A percentile compares a stretch with the other conserved stretches of the same genome.
phyloP scores from a whole-genome alignment of 164 flowering plant species.

The Cinnamomum chago region DNA sequence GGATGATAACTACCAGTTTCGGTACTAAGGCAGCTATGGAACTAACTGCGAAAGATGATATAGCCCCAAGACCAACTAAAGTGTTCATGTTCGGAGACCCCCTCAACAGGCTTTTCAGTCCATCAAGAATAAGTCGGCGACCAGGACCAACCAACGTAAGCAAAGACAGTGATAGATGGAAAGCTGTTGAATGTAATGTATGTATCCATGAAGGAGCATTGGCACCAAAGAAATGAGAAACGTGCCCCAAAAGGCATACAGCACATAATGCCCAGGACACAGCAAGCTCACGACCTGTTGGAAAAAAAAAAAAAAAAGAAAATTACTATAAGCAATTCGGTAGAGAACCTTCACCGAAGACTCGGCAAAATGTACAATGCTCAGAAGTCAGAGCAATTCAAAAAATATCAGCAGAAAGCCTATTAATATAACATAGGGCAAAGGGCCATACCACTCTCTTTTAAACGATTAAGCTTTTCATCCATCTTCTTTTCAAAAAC shows the following conservation, averaged over 20 bases:
- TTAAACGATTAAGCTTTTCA: constrained; percentile 64
- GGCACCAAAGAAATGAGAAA: constrained; percentile 78
- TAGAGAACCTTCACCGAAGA: background rate
- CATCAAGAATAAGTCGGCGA: constrained; percentile 81
- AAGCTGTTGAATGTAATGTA: constrained; percentile 81
- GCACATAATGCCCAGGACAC: constrained; percentile 97
- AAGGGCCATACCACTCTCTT: constrained; percentile 70
- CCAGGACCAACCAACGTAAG: constrained; percentile 97
- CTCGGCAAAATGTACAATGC: background rate
- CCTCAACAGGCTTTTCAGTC: constrained; percentile 70
- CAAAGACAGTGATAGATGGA: constrained; percentile 82
- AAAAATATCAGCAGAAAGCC: too few species aligned
- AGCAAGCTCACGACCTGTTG: constrained; percentile 81
- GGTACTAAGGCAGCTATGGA: constrained; percentile 83
- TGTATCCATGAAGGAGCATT: constrained; percentile 76
- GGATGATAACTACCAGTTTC: constrained; percentile 53
- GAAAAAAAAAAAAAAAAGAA: background rate
- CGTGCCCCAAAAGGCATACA: constrained; percentile 88
- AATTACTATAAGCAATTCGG: too few species aligned
- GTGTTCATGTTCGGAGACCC: constrained; percentile 99
- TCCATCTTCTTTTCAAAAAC: constrained; percentile 79
- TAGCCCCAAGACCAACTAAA: constrained; percentile 97
- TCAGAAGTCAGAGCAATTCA: background rate
- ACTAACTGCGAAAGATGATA: constrained; percentile 92
- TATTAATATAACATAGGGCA: constrained; percentile 1